A percentile compares a stretch with the other conserved stretches of the same genome.
These are phyloP conservation scores for Diaporthe nobilis DNA, from an alignment of 2,329 filamentous ascomycete genomes.

Conservation along the genomic window DNA sequence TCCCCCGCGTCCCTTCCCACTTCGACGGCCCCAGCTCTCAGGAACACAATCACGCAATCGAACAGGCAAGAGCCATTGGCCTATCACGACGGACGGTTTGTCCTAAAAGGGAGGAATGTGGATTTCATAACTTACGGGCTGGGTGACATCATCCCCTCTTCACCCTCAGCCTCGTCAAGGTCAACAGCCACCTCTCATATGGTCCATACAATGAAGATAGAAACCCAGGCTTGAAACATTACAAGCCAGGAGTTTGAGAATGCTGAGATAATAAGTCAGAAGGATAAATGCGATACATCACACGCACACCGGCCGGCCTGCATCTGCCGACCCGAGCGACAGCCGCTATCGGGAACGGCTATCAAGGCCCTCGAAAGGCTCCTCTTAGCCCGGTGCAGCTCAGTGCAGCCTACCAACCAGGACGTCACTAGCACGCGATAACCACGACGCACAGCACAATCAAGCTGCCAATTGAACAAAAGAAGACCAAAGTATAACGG, in stretches of 20 bases:
- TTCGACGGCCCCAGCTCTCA: background rate
- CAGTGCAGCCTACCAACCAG: background rate
- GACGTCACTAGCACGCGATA: constrained; percentile 14
- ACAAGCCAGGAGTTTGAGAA: too few relatives aligned
- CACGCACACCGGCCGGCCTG: background rate
- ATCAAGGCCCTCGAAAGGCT: background rate
- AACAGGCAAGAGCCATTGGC: constrained; percentile 30
- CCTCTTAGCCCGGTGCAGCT: background rate
- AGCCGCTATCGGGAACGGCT: constrained; percentile 15
- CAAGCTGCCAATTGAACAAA: background rate
- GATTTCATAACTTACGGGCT: constrained; percentile 1
- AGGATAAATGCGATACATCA: background rate
- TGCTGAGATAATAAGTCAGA: background rate
- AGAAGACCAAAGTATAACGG: too few relatives aligned
- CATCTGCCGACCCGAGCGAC: constrained; percentile 22
- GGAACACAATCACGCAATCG: constrained; percentile 38
- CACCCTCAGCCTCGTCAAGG: constrained; percentile 18
- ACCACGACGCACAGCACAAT: constrained; percentile 14
- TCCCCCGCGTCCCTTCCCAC: constrained; percentile 9
- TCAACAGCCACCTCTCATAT: background rate
- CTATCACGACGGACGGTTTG: constrained; percentile 23
- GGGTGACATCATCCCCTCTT: constrained; percentile 36
- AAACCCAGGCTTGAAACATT: too few relatives aligned
- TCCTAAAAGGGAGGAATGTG: constrained; percentile 9
- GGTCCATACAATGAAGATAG: background rate